Evolutionary conservation across 192 early-diverging fungal genomes (phyloP), one percentile per base, ranked within the genome.

Genomic region (Gaertneriomyces sp.): DNA sequence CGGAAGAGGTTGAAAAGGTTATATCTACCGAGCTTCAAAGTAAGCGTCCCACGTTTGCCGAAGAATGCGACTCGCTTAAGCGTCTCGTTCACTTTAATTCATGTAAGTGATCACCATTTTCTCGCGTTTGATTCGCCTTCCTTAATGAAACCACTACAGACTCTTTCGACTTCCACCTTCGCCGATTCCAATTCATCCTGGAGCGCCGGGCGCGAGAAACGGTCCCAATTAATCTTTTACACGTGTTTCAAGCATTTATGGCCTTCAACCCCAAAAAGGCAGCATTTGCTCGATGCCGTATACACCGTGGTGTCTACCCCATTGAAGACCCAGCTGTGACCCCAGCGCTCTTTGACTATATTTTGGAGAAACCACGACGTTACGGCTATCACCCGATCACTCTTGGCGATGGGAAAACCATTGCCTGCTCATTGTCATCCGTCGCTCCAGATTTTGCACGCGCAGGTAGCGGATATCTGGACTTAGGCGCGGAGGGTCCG

Each of bases 111-210:
- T 3, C 11, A 12, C 40, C 20, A 6, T 51, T 51, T 33, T 51
- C 20, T n/a, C 6, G 49, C 49, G 20, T n/a, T 51, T 5, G n/a
- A 17, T 5, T n/a, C 20, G 49, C 6, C 6, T 51, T 17, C 16
- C 16, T 49, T 5, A 20, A 49, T 33, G n/a, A 4, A 12, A 25
- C 9, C 5, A 4, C 12, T 25, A 7, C 42, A 81, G 80, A 78
- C 53, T 68, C 72, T 20, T 83, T 79, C 52, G 81, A 83, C 60
- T 79, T 84, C 51, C 82, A 84, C 54, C 52, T 84, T 19, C 69
- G 76, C 5, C 66, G 74, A 51, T 68, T 84, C 45, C 69, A 76
- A 41, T 17, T 50, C 38, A 72, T 81, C 39, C 57, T 84, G 25
- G 72, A 77, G 12, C 42, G 66, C 4, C 57, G 54, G 39, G 33